These are phyloP conservation scores for Datura wrightii DNA, from an alignment of 257 asterid genomes.

Conservation along the genomic window DNA sequence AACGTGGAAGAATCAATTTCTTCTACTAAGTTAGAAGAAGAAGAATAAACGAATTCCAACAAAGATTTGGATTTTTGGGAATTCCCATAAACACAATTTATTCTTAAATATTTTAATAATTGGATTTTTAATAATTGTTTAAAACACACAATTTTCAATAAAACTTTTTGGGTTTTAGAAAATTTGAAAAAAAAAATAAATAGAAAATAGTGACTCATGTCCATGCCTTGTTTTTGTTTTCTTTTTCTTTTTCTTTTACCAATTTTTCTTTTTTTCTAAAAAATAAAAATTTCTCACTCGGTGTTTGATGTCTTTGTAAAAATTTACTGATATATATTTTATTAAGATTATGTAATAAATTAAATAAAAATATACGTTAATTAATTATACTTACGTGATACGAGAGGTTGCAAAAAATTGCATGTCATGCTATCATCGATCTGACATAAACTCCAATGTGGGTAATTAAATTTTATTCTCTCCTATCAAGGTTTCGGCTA, in stretches of 20 bases:
- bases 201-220: too few relatives aligned
- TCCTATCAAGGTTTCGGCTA: too few relatives aligned
- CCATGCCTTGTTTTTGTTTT: not conserved
- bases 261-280: not conserved
- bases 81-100: conserved; percentile 33
- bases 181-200: not conserved
- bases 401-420: too few relatives aligned
- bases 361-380: too few relatives aligned
- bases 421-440: too few relatives aligned
- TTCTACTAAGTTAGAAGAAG: conserved; percentile 28
- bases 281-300: too few relatives aligned
- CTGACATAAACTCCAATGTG: too few relatives aligned
- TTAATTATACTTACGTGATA: too few relatives aligned
- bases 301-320: not conserved
- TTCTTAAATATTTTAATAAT: not conserved
- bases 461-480: too few relatives aligned
- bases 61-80: conserved; percentile 50
- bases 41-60: conserved; percentile 59
- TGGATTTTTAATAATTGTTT: not conserved
- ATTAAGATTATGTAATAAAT: too few relatives aligned
- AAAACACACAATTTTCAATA: not conserved
- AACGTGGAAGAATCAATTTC: conserved; percentile 56
- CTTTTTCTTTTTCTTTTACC: too few relatives aligned
- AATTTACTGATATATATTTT: too few relatives aligned
- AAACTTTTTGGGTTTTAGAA: not conserved